Base-by-base conservation (phyloP, 163 green algal species). In the Scenedesmus sp. region DNA sequence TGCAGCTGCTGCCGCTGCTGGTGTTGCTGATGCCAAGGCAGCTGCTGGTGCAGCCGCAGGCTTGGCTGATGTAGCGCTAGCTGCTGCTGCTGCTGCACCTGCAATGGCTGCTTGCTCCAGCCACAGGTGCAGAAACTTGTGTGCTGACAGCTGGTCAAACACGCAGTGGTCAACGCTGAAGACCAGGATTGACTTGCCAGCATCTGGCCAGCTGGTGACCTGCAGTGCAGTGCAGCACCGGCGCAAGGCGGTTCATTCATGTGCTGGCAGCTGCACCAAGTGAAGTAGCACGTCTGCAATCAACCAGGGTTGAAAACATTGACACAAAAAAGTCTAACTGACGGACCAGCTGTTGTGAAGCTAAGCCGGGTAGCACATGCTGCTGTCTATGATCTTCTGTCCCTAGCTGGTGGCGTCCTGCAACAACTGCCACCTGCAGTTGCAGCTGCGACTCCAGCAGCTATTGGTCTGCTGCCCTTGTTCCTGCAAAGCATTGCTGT, bases 61-160 rank as follows among this genome's bases (percentile, higher is more conserved):
- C 26, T 10, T 23, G 34, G 46, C n/a, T 13, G 60, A 59, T 60
- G 26, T 26, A 46, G 20, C 59, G 34, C 34, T 46, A 13, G 46
- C 56, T 77, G 57, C 57, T 57, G n/a, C 9, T 79, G 54, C 60
- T 52, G 13, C 62, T 62, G 59, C 26, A 62, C 60, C 59, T 52
- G 84, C 84, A 34, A 15, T 26, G 34, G 62, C 84, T 26, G 84
- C 60, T 46, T 89, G 59, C 55, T 89, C 59, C n/a, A 89, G 16
- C 84, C 84, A 89, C 13, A 89, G n/a, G 5, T 81, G 84, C 62
- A 89, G 26, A 34, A 89, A 89, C 84, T 46, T 79, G 62, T 89
- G 74, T 10, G 84, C 34, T 64, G 84, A 20, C 16, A 23, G 23
- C 23, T 89, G 74, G 52, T 89, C 84, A 89, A 89, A 89, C 23